These are phyloP conservation scores for Diplodia corticola DNA, from an alignment of 2,329 filamentous ascomycete genomes.

Conservation along the genomic window DNA sequence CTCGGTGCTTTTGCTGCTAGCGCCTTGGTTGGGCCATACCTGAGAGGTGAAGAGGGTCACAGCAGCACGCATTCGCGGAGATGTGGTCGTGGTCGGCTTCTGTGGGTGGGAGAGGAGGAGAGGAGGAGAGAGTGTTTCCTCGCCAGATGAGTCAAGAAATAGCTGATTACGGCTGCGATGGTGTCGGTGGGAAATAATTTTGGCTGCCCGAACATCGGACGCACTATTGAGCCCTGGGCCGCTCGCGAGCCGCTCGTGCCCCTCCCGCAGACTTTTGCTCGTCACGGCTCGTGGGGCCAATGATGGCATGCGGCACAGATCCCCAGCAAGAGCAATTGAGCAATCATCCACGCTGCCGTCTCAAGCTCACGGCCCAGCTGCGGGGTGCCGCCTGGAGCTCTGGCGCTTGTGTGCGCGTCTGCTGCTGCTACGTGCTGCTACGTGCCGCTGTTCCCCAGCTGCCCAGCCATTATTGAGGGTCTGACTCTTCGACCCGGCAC, in stretches of 20 bases:
- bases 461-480: background rate
- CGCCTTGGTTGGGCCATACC: constrained; percentile 42
- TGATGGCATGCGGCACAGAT: constrained; percentile 13
- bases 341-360: background rate
- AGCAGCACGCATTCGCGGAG: constrained; percentile 48
- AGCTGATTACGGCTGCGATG: constrained; percentile 12
- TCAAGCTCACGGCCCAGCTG: background rate
- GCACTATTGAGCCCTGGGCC: constrained; percentile 5
- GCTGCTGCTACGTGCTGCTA: background rate
- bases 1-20: background rate
- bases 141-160: constrained; percentile 17
- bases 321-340: background rate
- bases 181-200: constrained; percentile 16
- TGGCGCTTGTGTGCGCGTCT: background rate
- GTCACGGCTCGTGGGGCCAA: constrained; percentile 13
- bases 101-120: constrained; percentile 1
- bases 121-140: background rate
- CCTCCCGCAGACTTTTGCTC: constrained; percentile 20
- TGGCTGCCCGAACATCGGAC: constrained; percentile 19
- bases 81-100: constrained; percentile 19
- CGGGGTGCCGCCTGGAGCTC: background rate
- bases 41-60: constrained; percentile 55
- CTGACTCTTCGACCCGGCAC: constrained; percentile 10
- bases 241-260: background rate
- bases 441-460: too few relatives aligned